Conservation (phyloP, 1,139 yeast species). For the Diutina sp. region DNA sequence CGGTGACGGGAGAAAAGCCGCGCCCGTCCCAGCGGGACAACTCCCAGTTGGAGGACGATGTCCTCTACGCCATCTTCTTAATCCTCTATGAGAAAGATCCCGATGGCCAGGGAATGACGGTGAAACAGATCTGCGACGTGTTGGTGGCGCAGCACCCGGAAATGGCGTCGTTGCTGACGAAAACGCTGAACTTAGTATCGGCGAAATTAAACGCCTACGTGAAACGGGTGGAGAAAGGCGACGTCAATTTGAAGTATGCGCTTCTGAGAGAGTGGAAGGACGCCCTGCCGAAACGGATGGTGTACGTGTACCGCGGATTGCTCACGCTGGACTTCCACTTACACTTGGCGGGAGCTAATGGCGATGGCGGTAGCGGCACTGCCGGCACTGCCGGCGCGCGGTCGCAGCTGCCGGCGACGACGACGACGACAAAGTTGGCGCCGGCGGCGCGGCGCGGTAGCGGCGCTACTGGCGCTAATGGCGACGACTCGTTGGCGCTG, state of each 20-base stretch:
- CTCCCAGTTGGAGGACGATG: conserved; percentile 61
- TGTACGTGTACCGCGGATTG: conserved; percentile 69
- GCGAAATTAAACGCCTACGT: conserved; percentile 79
- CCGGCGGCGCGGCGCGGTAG: conserved; percentile 3
- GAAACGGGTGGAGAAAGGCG: conserved; percentile 73
- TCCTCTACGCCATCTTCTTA: conserved; percentile 58
- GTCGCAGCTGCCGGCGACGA: conserved; percentile 4
- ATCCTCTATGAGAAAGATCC: conserved; percentile 58
- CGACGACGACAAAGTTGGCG: conserved; percentile 10
- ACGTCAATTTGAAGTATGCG: conserved; percentile 55
- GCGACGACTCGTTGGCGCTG: conserved; percentile 15
- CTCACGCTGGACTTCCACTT: conserved; percentile 59
- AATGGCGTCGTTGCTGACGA: conserved; percentile 66
- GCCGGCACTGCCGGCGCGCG: conserved; percentile 15
- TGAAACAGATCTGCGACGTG: conserved; percentile 70
- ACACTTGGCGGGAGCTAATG: conserved; percentile 17
- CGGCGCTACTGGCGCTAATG: neutral
- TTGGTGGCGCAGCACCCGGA: conserved; percentile 64
- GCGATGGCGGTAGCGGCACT: conserved; percentile 16
- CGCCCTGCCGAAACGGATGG: conserved; percentile 80
- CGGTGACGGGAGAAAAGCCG: conserved; percentile 73
- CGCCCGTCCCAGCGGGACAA: conserved; percentile 50
- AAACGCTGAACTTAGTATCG: conserved; percentile 68
- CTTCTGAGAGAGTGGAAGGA: conserved; percentile 82
- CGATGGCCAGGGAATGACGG: conserved; percentile 69